A percentile compares a stretch with the other conserved stretches of the same genome.
Evolutionary conservation across 257 asterid species (phyloP).

Genomic region (Plantago major): DNA sequence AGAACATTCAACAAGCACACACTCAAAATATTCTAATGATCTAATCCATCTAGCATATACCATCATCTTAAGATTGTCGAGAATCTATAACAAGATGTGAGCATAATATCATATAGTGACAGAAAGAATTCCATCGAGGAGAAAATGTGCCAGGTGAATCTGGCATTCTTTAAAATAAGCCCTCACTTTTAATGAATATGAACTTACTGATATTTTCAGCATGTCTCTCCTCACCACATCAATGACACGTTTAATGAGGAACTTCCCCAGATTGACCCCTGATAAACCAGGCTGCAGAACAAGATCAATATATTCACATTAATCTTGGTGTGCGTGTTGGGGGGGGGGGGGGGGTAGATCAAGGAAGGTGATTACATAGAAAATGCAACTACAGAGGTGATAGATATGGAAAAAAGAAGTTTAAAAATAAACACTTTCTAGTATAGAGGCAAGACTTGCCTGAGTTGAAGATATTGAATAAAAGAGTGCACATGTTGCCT

Average conservation of each 20-base stretch:
- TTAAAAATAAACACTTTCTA: too few species aligned
- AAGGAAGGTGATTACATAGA: neutral
- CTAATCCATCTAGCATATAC: too few species aligned
- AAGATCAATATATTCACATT: conserved; percentile 11
- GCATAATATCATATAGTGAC: neutral
- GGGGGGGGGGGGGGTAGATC: neutral
- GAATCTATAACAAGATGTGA: too few species aligned
- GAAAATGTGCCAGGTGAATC: conserved; percentile 5
- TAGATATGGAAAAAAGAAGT: too few species aligned
- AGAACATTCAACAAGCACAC: too few species aligned
- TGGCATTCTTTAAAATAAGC: neutral
- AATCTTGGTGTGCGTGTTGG: too few species aligned
- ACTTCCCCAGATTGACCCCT: conserved; percentile 91
- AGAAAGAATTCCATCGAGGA: conserved; percentile 13
- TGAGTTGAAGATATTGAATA: conserved; percentile 96
- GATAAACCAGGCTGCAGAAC: conserved; percentile 86
- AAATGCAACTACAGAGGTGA: too few species aligned
- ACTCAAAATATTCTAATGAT: too few species aligned
- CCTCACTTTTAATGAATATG: conserved; percentile 1
- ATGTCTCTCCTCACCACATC: conserved; percentile 89
- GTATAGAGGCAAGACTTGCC: conserved; percentile 31
- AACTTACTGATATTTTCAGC: conserved; percentile 73
- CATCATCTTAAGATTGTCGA: too few species aligned
- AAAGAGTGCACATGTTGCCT: conserved; percentile 90
- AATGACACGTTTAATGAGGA: conserved; percentile 89